Evolutionary conservation across 306 rosid genomes (phyloP).

Genomic region (Mimosa bimucronata): DNA sequence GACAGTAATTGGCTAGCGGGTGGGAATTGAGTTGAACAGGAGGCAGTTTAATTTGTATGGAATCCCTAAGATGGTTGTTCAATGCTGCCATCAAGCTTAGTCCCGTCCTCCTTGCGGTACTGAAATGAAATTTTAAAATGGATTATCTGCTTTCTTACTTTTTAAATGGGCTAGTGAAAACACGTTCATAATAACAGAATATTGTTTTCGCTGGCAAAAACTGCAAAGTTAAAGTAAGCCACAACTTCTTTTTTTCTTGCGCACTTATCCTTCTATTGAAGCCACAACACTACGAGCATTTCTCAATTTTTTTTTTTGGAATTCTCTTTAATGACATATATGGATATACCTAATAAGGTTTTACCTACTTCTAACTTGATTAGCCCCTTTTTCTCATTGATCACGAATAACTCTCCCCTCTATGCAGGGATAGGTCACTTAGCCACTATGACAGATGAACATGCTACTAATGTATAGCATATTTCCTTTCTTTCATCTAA

Average conservation of each 20-base stretch:
- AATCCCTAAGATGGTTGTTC: not conserved
- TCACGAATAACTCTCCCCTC: not conserved
- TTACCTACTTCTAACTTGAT: not conserved
- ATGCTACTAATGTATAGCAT: not conserved
- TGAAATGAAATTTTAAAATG: not conserved
- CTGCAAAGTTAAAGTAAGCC: not conserved
- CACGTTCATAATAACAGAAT: not conserved
- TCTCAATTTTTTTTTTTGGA: not conserved
- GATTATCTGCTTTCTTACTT: conserved; percentile 22
- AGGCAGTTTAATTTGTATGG: not conserved
- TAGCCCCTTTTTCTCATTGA: not conserved
- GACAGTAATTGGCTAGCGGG: not conserved
- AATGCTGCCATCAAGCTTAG: not conserved
- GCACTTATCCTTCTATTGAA: not conserved
- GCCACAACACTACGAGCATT: not conserved
- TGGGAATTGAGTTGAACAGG: not conserved
- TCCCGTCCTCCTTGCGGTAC: not conserved
- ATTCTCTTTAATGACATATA: not conserved
- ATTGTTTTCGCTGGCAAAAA: not conserved
- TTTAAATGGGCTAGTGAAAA: not conserved
- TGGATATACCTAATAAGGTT: not conserved
- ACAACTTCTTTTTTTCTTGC: not conserved
- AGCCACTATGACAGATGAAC: conserved; percentile 1
- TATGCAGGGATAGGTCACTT: no score
- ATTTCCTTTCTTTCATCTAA: conserved; percentile 13